Evolutionary conservation across 192 early-diverging fungal species (phyloP), one percentile per base, ranked within the genome.

Genomic region (Coemansia sp.): DNA sequence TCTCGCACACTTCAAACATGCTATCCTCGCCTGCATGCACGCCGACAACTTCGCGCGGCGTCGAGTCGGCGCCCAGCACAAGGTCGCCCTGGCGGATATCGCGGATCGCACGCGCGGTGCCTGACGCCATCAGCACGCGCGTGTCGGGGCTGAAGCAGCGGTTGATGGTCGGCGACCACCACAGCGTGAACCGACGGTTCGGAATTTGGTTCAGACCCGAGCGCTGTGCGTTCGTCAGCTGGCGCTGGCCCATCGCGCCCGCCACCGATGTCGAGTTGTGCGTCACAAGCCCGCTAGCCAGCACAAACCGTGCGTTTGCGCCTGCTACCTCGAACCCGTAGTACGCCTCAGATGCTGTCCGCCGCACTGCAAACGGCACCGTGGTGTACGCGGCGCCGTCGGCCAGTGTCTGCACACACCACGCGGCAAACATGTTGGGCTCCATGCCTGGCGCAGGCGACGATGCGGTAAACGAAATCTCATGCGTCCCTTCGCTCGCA

Each of bases 151-250:
- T 54, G 35, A 71, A 48, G 33, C 69, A 71, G 60, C 94, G 87
- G 72, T 99, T 99, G 70, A 99, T 96, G 6, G 97, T 99, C 4
- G 94, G 94, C 32, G 91, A 93, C 97, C 97, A 99, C 97, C 97
- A 99, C 52, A 99, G 85, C 6, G 94, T 96, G 73, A 99, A 99
- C 43, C 97, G 92, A 84, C 97, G 92, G 83, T 99, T 99, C 49
- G 97, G 97, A 82, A 99, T 99, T 81, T 99, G 97, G 69, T 97
- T 99, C 58, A 99, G 84, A 86, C 97, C 97, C 18, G 88, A 91
- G 30, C 97, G 85, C 76, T 99, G 97, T 9, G 97, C 97, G 53
- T 99, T 99, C 53, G 97, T 99, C 47, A 99, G 78, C 77, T 99
- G 96, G 73, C 96, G 96, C 82, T 92, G 97, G 66, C 91, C 92